Conservation (phyloP, 495 filamentous ascomycete species). For the Collariella sp. region DNA sequence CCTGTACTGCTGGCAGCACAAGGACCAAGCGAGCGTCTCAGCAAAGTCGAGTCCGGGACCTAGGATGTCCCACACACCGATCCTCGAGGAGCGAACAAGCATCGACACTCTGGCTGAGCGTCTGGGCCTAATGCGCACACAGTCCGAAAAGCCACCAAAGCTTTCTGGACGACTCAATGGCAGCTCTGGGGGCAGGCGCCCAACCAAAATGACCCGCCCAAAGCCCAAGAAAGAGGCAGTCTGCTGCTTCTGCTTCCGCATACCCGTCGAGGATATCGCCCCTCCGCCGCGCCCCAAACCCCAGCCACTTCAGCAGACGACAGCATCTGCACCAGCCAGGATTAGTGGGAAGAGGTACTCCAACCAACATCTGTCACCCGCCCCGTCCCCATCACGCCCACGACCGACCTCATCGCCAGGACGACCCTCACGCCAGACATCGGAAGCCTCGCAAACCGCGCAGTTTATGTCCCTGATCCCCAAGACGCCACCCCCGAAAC, state of each 20-base stretch:
- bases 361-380: slow-evolving; percentile 11
- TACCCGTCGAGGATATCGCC: slow-evolving; percentile 28
- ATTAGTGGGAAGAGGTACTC: slow-evolving; percentile 21
- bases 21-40: slow-evolving; percentile 61
- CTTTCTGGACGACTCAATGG: slow-evolving; percentile 10
- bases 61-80: slow-evolving; percentile 23
- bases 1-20: slow-evolving; percentile 88
- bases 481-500: slow-evolving; percentile 51
- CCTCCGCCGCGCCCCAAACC: slow-evolving; percentile 33
- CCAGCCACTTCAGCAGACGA: slow-evolving; percentile 29
- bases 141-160: slow-evolving; percentile 22
- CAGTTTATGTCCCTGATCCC: slow-evolving; percentile 64
- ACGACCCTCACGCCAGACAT: slow-evolving; percentile 30
- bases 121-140: slow-evolving; percentile 52
- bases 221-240: slow-evolving; percentile 26
- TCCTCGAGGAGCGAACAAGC: slow-evolving; percentile 55
- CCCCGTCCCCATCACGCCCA: slow-evolving; percentile 18
- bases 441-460: slow-evolving; percentile 37
- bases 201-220: slow-evolving; percentile 21
- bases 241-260: slow-evolving; percentile 41
- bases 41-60: slow-evolving; percentile 36
- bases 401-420: slow-evolving; percentile 14
- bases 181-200: slow-evolving; percentile 13
- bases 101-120: slow-evolving; percentile 76
- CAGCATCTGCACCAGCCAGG: slow-evolving; percentile 20